A percentile compares a stretch with the other conserved stretches of the same genome.
Conservation (phyloP, 495 filamentous ascomycete genomes). For the Oidiodendron maius region DNA sequence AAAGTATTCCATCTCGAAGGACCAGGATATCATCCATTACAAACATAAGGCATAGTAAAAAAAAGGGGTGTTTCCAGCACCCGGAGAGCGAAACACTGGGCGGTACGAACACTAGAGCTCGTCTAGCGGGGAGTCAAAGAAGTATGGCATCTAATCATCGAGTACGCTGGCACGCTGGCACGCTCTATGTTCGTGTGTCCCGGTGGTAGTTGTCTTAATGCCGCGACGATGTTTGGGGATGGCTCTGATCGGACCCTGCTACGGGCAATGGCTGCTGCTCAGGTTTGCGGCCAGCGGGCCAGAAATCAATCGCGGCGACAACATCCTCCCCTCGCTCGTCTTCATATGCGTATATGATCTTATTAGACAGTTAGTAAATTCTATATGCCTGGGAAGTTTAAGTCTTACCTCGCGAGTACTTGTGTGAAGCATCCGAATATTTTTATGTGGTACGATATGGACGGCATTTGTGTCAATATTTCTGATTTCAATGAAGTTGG, state of each 20-base stretch:
- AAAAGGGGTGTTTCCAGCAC: constrained; percentile 18
- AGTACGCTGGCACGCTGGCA: neutral
- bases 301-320: constrained; percentile 94
- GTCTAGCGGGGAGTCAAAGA: constrained; percentile 8
- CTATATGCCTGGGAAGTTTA: too few relatives aligned
- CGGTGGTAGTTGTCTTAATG: too few relatives aligned
- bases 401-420: constrained; percentile 85
- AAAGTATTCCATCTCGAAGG: neutral
- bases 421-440: constrained; percentile 94
- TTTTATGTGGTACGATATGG: constrained; percentile 90
- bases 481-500: constrained; percentile 96
- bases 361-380: too few relatives aligned
- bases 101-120: neutral
- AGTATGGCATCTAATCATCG: constrained; percentile 6
- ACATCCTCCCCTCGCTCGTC: constrained; percentile 93
- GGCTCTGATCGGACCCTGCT: constrained; percentile 2
- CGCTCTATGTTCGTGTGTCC: neutral
- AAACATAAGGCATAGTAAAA: neutral
- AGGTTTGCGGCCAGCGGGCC: constrained; percentile 39
- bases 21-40: constrained; percentile 1
- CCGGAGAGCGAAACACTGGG: constrained; percentile 9
- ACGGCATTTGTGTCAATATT: constrained; percentile 90
- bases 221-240: constrained; percentile 15
- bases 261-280: constrained; percentile 10
- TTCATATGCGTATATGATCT: constrained; percentile 96